Evolutionary conservation across 495 filamentous ascomycete species (phyloP), one percentile per base, ranked within the genome.

Genomic region (Filosporella fistucella): DNA sequence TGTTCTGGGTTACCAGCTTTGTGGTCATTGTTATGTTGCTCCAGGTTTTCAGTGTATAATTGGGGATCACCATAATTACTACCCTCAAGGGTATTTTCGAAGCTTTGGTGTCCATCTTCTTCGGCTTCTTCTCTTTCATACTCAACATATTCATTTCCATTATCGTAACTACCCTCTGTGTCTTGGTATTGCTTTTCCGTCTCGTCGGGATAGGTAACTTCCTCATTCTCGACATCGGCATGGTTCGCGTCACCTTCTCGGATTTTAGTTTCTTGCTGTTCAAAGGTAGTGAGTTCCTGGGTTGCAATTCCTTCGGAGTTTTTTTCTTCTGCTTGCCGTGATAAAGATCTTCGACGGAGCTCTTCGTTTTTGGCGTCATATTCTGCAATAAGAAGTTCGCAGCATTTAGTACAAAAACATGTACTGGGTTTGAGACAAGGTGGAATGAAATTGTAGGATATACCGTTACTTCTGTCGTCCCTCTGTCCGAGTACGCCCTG

Each of bases 401-500:
- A 25, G 32, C 51, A 58, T 58, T 51, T 58, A 48, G 51, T 45
- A 53, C 55, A 58, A 24, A 49, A 51, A 49, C 48, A 58, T 16
- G 36, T 22, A 42, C 43, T 24, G 16, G 55, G 55, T 26, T 24
- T 25, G 33, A 53, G n/a, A 53, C 55, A 57, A 37, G 40, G 40
- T 28, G 44, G n/a, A 51, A 58, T 44, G 49, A 43, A 57, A 51
- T 43, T 25, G 22, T 21, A 30, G 23, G 24, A 49, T 41, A 10
- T 54, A 58, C 51, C 55, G 44, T 54, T 17, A 35, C 18, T 16
- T 8, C 6, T 17, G 20, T 47, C 57, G 33, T 60, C 47, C 11
- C 63, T 51, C 13, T 63, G 51, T 13, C 54, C 29, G 18, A 42
- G 36, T 42, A 68, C 59, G 37, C 68, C 68, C 18, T 67, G 60